Evolutionary conservation across 805 yeast species (phyloP).

Genomic region (Candida vaughaniae): DNA sequence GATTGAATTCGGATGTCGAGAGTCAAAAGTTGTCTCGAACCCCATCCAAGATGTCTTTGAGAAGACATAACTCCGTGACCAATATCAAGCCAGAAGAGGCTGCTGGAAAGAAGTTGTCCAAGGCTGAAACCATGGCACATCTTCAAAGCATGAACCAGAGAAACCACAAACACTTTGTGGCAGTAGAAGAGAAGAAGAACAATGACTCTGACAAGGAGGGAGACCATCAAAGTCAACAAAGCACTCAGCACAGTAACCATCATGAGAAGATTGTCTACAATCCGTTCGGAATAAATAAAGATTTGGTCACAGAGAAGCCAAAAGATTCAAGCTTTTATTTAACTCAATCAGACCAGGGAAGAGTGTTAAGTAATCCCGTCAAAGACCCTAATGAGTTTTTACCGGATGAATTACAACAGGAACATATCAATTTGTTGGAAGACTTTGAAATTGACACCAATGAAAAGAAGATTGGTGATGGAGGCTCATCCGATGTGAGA

Average conservation of each 20-base stretch:
- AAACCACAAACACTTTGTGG: conserved; percentile 16
- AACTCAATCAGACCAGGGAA: conserved; percentile 40
- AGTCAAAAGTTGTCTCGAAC: conserved; percentile 41
- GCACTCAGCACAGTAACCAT: conserved; percentile 5
- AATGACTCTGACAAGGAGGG: not conserved
- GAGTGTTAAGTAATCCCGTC: conserved; percentile 59
- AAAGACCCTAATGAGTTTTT: conserved; percentile 64
- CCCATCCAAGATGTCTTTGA: conserved; percentile 19
- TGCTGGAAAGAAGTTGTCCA: conserved; percentile 16
- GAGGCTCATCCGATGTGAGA: conserved; percentile 70
- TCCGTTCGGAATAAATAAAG: conserved; percentile 58
- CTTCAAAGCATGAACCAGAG: conserved; percentile 31
- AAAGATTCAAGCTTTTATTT: conserved; percentile 28
- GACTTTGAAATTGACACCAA: conserved; percentile 48
- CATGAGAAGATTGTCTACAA: conserved; percentile 55
- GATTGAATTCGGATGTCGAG: conserved; percentile 1
- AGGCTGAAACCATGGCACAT: conserved; percentile 39
- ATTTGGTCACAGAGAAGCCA: conserved; percentile 23
- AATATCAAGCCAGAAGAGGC: conserved; percentile 3
- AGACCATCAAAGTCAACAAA: not conserved
- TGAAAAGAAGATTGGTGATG: conserved; percentile 59
- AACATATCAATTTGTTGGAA: conserved; percentile 48
- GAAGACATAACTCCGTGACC: conserved; percentile 18
- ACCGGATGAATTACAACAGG: conserved; percentile 54
- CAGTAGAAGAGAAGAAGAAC: conserved; percentile 6